Evolutionary conservation across 148 eudicot species (phyloP), one percentile per base, ranked within the genome.

Genomic region (Rhododendron ovatum): DNA sequence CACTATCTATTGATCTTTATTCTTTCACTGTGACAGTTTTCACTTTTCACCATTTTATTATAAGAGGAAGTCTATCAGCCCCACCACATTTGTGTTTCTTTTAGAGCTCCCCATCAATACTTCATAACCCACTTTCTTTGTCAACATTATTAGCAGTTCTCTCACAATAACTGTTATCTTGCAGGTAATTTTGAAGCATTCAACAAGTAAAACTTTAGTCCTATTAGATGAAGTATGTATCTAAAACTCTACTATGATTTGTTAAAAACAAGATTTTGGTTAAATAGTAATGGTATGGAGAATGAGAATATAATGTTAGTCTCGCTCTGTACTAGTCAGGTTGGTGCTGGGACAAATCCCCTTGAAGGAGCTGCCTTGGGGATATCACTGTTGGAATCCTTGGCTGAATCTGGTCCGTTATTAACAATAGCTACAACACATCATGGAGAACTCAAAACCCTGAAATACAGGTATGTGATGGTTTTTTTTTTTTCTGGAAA

Each of bases 341-440:
- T 97, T 75, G 99, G 99, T 81, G 98, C 99, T 50, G 99, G 99
- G 77, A 97, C 99, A n/a, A 97, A 97, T 91, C 99, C 99, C n/a
- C 90, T 97, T 77, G 99, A 97, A 92, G 99, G 99, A 87, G 99
- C 99, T 86, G 99, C 99, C 57, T 93, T 97, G 82, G 99, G 99
- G 86, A 97, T 97, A 95, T 93, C 99, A 88, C 87, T 97, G 71
- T 92, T 97, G 86, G 99, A 95, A 90, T 91, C 98, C 85, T 94
- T 95, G 90, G 95, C 96, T 74, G 92, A 95, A 80, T 88, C 95
- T 87, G 95, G 94, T 86, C 91, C 95, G 55, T 92, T 93, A 80
- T 88, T 97, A 84, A 95, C 99, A 69, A 88, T 97, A 84, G 98
- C 98, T 61, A 93, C 99, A 50, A 95, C 99, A 51, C 99, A 97